Base-by-base conservation (phyloP, 2,329 filamentous ascomycete genomes). In the Calonectria pseudoturangicola region DNA sequence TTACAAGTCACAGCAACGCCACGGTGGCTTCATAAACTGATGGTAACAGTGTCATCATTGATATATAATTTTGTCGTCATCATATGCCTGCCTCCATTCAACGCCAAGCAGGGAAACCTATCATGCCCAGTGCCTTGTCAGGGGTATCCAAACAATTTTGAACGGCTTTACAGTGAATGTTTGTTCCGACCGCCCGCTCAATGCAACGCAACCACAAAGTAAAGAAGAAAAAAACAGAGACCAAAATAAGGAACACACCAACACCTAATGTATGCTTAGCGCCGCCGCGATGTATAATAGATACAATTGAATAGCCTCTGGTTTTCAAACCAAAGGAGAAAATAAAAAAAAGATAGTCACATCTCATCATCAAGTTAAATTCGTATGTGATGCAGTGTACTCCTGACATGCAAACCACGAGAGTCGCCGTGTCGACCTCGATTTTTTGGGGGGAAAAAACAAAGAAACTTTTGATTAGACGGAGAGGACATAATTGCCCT, bases 401-500 rank as follows among this genome's bases (percentile, higher is more conserved):
- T 54, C 63, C 68, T 30, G 70, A 50, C 48, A 68, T 68, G 65
- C 65, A 58, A 68, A 60, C 65, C 62, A 47, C 68, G 72, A 21
- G 43, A 71, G 63, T 58, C 69, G 47, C 30, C n/a, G 27, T 63
- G 36, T 58, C 36, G 51, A 39, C 36, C 33, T 56, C 51, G 33
- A 39, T 54, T 56, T 58, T 50, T 62, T 47, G 41, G 3, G 51
- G 28, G 16, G 9, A 28, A 72, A 68, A 28, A 72, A 68, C 18
- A 68, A 68, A 65, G 48, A 25, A 72, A 64, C 30, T 33, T 43
- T 68, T 71, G 72, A 75, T 86, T 86, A 95, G 80, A 95, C 87
- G 73, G 94, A 95, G 80, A 96, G 88, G 81, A 96, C 93, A 83
- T 95, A 94, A 80, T 94, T 94, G 82, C 92, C 92, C 79, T 90